Conservation (phyloP, 768 basidiomycete genomes). For the Heimioporus sp. region DNA sequence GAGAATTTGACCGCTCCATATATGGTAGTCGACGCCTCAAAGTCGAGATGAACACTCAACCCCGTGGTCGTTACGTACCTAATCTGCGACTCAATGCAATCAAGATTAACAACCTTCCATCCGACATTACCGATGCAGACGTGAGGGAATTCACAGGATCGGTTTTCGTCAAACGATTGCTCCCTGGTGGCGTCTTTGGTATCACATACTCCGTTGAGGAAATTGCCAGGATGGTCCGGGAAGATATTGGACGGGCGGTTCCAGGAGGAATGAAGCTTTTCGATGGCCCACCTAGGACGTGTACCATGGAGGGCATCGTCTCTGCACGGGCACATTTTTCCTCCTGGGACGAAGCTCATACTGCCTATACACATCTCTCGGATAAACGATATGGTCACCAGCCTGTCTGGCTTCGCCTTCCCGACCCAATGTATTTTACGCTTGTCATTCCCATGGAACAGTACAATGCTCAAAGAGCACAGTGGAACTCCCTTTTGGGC, state of each 20-base stretch:
- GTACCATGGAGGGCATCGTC: conserved; percentile 31
- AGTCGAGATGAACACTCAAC: conserved; percentile 43
- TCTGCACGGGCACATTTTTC: conserved; percentile 45
- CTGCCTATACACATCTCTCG: conserved; percentile 36
- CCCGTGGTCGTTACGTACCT: conserved; percentile 27
- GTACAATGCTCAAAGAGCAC: conserved; percentile 46
- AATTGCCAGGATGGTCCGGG: conserved; percentile 21
- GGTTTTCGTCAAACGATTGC: conserved; percentile 21
- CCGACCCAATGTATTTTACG: conserved; percentile 49
- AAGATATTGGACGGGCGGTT: conserved; percentile 20
- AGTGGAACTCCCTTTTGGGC: conserved; percentile 46
- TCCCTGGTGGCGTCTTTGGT: conserved; percentile 21
- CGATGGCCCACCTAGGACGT: conserved; percentile 21
- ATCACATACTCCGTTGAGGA: conserved; percentile 15
- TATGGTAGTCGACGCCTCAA: conserved; percentile 45
- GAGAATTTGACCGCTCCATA: conserved; percentile 34
- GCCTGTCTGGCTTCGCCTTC: conserved; percentile 39
- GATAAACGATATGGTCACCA: conserved; percentile 34
- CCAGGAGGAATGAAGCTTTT: conserved; percentile 22
- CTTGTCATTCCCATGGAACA: conserved; percentile 48
- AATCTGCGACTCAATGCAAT: conserved; percentile 35
- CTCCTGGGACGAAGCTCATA: conserved; percentile 47
- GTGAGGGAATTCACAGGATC: conserved; percentile 34
- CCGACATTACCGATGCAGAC: conserved; percentile 18
- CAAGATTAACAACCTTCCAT: conserved; percentile 43